phyloP scores from a whole-genome alignment of 1,284 basidiomycete species.

The Schizophyllum commune region DNA sequence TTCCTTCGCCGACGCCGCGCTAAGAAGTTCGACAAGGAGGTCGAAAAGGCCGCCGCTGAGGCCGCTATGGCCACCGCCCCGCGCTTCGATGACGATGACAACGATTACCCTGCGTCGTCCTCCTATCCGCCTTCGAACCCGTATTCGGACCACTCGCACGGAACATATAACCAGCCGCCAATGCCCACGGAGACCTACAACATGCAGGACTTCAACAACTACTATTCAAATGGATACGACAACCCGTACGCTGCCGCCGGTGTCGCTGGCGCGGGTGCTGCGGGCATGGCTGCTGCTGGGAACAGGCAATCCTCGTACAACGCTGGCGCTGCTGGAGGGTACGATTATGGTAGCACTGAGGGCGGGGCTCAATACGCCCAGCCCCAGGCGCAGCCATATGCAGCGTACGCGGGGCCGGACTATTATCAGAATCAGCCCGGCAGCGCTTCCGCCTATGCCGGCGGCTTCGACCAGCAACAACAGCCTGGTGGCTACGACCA shows the following conservation, averaged over 20 bases:
- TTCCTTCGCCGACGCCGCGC: slow-evolving; percentile 32
- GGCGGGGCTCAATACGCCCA: background rate
- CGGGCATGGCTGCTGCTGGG: background rate
- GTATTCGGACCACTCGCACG: slow-evolving; percentile 2
- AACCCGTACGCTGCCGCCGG: background rate
- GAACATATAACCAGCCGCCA: slow-evolving; percentile 1
- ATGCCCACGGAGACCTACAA: slow-evolving; percentile 2
- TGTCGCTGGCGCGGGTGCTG: background rate
- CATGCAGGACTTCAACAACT: slow-evolving; percentile 3
- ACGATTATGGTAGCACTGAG: background rate
- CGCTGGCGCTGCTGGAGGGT: background rate
- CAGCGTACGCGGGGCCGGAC: background rate
- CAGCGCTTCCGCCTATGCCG: background rate
- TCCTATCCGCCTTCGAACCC: background rate
- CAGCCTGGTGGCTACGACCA: background rate
- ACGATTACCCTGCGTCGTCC: background rate
- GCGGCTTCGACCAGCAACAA: too few species aligned
- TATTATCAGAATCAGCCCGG: background rate
- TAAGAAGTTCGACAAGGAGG: slow-evolving; percentile 31
- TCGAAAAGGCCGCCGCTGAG: background rate
- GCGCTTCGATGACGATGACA: background rate
- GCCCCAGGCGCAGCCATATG: background rate
- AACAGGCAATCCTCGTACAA: background rate
- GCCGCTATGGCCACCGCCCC: background rate
- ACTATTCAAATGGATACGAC: background rate